Evolutionary conservation across 345 rosid species (phyloP), one percentile per base, ranked within the genome.

Genomic region (Reutealis trisperma): DNA sequence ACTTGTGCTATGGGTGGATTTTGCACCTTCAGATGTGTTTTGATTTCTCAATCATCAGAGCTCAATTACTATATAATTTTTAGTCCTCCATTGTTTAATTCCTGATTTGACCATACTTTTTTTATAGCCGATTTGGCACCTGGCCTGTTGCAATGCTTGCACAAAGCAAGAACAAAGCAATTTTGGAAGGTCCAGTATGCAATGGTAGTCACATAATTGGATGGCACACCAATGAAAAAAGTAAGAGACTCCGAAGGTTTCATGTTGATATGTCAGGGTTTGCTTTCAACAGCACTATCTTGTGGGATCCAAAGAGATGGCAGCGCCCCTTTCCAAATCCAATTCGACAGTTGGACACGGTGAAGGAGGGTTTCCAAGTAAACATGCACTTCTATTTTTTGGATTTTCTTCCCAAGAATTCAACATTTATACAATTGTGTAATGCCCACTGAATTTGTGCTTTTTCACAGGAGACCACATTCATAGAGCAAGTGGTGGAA

Each of bases 101-200:
- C 63, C 71, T 85, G 25, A 83, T 66, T 14, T 44, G 25, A 8
- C 41, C 30, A 8, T 68, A 34, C 34, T 63, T 82, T 18, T 80
- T 64, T 73, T 84, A 69, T 69, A 93, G 99, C 47, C 90, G 90
- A 54, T 95, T 95, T 83, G 98, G 99, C 74, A 89, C 94, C 59
- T 95, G 99, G 98, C 97, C 99, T 62, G 97, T 95, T 66, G 97
- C 94, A 18, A 91, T 95, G 97, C 94, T 95, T 54, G 95, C 94
- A 1, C 94, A 77, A 78, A 88, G 95, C 86, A 92, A 90, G 83
- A 93, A 88, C 88, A 95, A 93, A 85, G 99, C 95, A 57, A 84
- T 89, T 63, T 79, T 93, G 77, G 97, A 94, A 82, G 99, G 98
- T 76, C 96, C 97, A 1, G 88, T 95, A 25, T 95, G 98, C 87